These are phyloP conservation scores for Dacryopinax spathularia DNA, from an alignment of 768 basidiomycete genomes.

Conservation along the genomic window DNA sequence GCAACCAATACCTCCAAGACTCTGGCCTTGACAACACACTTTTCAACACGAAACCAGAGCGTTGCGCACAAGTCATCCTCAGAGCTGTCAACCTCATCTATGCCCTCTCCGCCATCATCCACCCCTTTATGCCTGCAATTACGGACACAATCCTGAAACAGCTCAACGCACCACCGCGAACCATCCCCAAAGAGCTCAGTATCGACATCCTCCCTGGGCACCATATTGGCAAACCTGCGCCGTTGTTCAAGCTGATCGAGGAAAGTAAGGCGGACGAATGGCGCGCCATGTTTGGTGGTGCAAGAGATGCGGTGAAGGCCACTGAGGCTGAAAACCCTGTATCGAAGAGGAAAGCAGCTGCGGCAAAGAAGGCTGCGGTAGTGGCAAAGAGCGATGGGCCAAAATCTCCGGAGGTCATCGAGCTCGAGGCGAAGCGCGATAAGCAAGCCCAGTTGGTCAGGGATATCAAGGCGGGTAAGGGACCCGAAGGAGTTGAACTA, in stretches of 20 bases:
- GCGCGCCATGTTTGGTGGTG: constrained; percentile 66
- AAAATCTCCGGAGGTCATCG: constrained; percentile 58
- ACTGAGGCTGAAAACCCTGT: constrained; percentile 27
- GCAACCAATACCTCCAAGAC: constrained; percentile 89
- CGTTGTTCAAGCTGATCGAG: constrained; percentile 89
- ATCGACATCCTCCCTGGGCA: constrained; percentile 83
- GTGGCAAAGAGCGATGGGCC: constrained; percentile 33
- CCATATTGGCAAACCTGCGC: constrained; percentile 66
- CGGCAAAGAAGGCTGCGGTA: constrained; percentile 31
- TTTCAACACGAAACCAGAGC: constrained; percentile 61
- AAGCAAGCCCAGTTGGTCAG: constrained; percentile 66
- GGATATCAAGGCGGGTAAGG: constrained; percentile 36
- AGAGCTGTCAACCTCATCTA: constrained; percentile 91
- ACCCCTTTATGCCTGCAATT: constrained; percentile 95
- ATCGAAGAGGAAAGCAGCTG: constrained; percentile 30
- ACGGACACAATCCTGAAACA: constrained; percentile 67
- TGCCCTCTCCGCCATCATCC: constrained; percentile 63
- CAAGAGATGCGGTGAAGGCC: constrained; percentile 27
- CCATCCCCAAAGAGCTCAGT: constrained; percentile 54
- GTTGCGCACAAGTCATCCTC: constrained; percentile 81
- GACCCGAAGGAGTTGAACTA: constrained; percentile 44
- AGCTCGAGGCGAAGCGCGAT: constrained; percentile 57
- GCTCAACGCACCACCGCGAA: constrained; percentile 75
- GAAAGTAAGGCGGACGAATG: constrained; percentile 77
- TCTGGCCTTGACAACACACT: constrained; percentile 83